Evolutionary conservation across 305 asterid genomes (phyloP), one percentile per base, ranked within the genome.

Genomic region (Andrographis paniculata): DNA sequence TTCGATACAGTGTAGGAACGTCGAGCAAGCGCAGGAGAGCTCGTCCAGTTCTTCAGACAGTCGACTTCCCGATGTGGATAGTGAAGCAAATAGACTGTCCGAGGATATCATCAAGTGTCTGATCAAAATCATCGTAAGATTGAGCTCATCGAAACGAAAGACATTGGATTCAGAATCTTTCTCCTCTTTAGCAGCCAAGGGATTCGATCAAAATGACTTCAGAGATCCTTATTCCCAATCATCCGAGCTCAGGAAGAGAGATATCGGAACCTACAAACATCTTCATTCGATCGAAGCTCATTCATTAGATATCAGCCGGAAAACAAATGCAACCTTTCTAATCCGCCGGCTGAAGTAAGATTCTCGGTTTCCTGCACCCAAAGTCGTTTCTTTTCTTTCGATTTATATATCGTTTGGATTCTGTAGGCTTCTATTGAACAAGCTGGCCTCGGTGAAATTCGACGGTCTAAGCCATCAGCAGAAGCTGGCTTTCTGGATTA

Each of bases 401-500:
- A 6, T 11, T 11, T 10, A 4, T 6, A 18, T 13, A 27, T 53
- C 54, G 50, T 17, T 17, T 19, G 46, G 21, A 45, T 50, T 45
- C 51, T 53, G 50, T 75, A 87, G 96, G 85, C 68, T 84, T 55
- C 94, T 87, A 33, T 67, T 84, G 46, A 71, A 65, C 50, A 87
- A 84, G 76, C 61, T 87, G 27, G 82, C 82, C 15, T 67, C 71
- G 18, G 71, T 78, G 70, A 75, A 71, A 53, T 35, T 84, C 37
- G 94, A 69, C 39, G 80, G 76, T 43, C 67, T 83, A 42, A 87
- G 58, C 55, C 95, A 84, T 70, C 91, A 72, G 39, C 94, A 83
- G 65, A 87, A 87, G 62, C 83, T 87, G 19, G 96, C 96, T 3
- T 87, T 83, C 74, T 87, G 96, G 94, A 87, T 87, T 56, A 87